Conservation (phyloP, 345 rosid species). For the Cardamine occulta region DNA sequence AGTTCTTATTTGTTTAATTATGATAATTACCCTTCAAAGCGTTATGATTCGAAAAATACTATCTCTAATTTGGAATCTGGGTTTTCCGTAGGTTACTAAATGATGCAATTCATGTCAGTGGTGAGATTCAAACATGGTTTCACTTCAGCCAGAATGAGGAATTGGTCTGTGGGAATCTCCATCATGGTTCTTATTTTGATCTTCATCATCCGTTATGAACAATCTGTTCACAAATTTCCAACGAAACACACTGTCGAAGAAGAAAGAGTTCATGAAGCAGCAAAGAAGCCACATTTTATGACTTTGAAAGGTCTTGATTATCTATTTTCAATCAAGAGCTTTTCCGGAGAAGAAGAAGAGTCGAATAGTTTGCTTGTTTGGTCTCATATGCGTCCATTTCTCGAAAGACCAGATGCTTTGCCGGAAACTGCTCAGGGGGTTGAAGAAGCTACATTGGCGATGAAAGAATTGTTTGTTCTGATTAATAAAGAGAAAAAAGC, state of each 20-base stretch:
- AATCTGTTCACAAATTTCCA: conserved; percentile 55
- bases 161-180: conserved; percentile 78
- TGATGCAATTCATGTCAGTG: conserved; percentile 27
- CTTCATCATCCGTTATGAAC: conserved; percentile 56
- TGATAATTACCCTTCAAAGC: not conserved
- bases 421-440: conserved; percentile 78
- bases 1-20: not conserved
- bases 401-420: conserved; percentile 79
- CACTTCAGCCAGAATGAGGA: conserved; percentile 59
- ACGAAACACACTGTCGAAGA: conserved; percentile 29
- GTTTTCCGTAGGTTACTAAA: not conserved
- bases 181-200: conserved; percentile 59
- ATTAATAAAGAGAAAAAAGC: conserved; percentile 46
- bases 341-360: conserved; percentile 46
- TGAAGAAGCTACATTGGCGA: conserved; percentile 68
- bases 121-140: conserved; percentile 43
- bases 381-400: conserved; percentile 61
- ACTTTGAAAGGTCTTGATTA: conserved; percentile 58
- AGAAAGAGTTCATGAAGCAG: conserved; percentile 35
- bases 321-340: conserved; percentile 55
- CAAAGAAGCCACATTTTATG: conserved; percentile 51
- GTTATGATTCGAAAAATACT: not conserved
- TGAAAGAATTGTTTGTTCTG: conserved; percentile 55
- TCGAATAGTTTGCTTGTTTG: conserved; percentile 62
- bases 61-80: not conserved